Conservation (phyloP, 2,329 filamentous ascomycete genomes). For the Fusarium sp. region DNA sequence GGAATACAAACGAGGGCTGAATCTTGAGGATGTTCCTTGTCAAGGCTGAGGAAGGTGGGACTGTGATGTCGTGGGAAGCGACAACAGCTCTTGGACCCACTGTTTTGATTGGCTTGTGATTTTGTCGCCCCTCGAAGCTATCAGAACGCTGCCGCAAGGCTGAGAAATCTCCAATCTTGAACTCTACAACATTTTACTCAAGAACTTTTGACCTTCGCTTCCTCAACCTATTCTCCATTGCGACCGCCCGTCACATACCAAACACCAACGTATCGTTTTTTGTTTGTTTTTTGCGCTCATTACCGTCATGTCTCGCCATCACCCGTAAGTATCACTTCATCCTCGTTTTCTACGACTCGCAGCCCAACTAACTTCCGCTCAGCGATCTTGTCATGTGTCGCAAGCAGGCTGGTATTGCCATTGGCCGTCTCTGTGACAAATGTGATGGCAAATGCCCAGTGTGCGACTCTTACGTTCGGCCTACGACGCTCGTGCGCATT, state of each 20-base stretch:
- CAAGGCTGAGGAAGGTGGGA: conserved; percentile 49
- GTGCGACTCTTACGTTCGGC: conserved; percentile 98
- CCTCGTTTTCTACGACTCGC: background rate
- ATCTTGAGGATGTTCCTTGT: conserved; percentile 32
- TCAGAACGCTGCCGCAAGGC: conserved; percentile 56
- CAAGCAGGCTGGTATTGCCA: conserved; percentile 96
- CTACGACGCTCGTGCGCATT: conserved; percentile 96
- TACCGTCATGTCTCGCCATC: conserved; percentile 87
- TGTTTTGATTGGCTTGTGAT: conserved; percentile 40
- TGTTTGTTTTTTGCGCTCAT: background rate
- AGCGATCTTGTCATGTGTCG: conserved; percentile 99
- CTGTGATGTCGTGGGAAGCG: conserved; percentile 24
- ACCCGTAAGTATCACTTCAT: conserved; percentile 73
- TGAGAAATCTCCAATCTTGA: conserved; percentile 56
- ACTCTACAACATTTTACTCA: conserved; percentile 33
- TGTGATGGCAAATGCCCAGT: conserved; percentile 99
- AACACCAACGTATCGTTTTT: background rate
- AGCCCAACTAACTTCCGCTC: conserved; percentile 43
- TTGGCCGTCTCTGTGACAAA: conserved; percentile 99
- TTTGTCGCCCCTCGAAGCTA: conserved; percentile 37
- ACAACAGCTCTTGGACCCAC: conserved; percentile 35
- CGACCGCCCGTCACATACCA: background rate
- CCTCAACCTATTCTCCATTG: conserved; percentile 14
- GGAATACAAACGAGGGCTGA: conserved; percentile 2
- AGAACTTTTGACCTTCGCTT: conserved; percentile 6